Evolutionary conservation across 306 rosid species (phyloP), one percentile per base, ranked within the genome.

Genomic region (Myrica gale): DNA sequence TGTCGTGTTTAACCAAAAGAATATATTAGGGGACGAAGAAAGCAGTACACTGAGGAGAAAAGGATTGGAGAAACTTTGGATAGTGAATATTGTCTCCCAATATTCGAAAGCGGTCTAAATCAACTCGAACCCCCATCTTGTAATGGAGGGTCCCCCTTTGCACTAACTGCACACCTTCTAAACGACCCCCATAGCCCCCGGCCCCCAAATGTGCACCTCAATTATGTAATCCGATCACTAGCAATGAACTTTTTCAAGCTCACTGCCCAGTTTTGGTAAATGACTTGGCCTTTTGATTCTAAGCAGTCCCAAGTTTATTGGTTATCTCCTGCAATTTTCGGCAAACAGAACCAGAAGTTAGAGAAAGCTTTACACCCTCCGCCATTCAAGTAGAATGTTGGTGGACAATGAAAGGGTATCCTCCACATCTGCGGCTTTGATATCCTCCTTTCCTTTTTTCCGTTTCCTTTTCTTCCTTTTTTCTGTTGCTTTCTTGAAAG

Each of bases 31-130:
- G 41, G 75, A 71, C 47, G 72, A 19, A 78, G 80, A 82, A 79
- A 80, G 71, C 79, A 76, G 76, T 60, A 66, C 74, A 66, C 74
- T 75, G 77, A 51, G 79, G 71, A 81, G 52, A 82, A 88, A 78
- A 78, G 82, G 67, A 32, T 32, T 3, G 77, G 73, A 76, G 87
- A 80, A 86, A 85, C 87, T 71, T 87, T 88, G 84, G 92, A 84
- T 77, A 78, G 82, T 84, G 87, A 88, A 80, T 76, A 72, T 80
- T 91, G 98, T 91, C 97, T 56, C 88, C 86, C 79, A 87, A 89
- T 89, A 91, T 93, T 91, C 97, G 88, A 87, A 81, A 88, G 58
- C 84, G 50, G 96, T 89, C 89, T 79, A 81, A 74, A 83, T 91
- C 97, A 89, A 86, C 84, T 82, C 76, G 86, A 83, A 51, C 82